A percentile compares a stretch with the other conserved stretches of the same genome.
Evolutionary conservation across 2,329 filamentous ascomycete genomes (phyloP).

Genomic region (Penicillium psychrosexuale): DNA sequence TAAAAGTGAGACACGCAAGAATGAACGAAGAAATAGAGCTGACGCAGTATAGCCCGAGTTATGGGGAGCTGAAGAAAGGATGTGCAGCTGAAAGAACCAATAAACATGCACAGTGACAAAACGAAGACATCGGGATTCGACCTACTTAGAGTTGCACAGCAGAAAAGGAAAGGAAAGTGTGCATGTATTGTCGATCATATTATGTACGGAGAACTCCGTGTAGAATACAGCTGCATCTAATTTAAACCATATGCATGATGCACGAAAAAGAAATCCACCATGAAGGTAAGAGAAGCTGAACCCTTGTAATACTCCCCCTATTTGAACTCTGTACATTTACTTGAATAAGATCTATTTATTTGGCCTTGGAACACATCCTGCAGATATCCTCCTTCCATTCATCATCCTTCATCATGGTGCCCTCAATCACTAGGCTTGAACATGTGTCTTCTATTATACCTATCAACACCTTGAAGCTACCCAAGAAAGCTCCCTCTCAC

Average conservation of each 20-base stretch:
- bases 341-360: neutral
- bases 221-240: neutral
- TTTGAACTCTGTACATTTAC: neutral
- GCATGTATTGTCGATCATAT: neutral
- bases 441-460: neutral
- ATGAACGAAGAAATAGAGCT: neutral
- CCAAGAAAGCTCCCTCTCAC: neutral
- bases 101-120: too few relatives aligned
- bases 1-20: neutral
- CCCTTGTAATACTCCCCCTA: neutral
- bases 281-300: neutral
- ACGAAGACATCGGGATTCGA: too few relatives aligned
- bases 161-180: neutral
- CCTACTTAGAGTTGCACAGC: neutral
- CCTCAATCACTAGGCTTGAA: neutral
- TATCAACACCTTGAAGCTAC: neutral
- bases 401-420: neutral
- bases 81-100: neutral
- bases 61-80: neutral
- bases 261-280: neutral
- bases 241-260: neutral
- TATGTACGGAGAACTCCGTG: neutral
- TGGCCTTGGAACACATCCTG: neutral
- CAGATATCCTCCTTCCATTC: neutral
- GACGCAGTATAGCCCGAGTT: neutral